Conservation (phyloP, 2,329 filamentous ascomycete genomes). For the Pestalotiopsis sp. region DNA sequence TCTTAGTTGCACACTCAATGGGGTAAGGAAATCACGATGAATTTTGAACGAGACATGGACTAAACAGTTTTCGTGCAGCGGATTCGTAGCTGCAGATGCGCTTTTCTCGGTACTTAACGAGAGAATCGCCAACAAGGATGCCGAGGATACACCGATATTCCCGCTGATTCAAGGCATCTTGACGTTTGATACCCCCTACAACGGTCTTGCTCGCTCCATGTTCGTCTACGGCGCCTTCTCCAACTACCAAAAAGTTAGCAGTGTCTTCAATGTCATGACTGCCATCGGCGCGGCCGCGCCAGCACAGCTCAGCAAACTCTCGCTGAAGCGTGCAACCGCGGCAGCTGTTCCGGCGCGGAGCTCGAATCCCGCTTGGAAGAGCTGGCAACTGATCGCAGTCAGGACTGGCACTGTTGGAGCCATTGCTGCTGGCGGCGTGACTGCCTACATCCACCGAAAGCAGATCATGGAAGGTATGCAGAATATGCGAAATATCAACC, state of each 20-base stretch:
- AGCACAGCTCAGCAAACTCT: slow-evolving; percentile 42
- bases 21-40: slow-evolving; percentile 45
- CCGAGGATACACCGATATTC: slow-evolving; percentile 60
- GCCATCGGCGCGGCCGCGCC: slow-evolving; percentile 53
- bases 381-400: slow-evolving; percentile 70
- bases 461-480: slow-evolving; percentile 58
- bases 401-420: slow-evolving; percentile 81
- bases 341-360: slow-evolving; percentile 23
- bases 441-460: slow-evolving; percentile 78
- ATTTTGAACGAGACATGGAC: no score
- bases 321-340: slow-evolving; percentile 27
- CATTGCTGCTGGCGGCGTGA: slow-evolving; percentile 78
- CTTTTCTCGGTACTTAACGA: slow-evolving; percentile 74
- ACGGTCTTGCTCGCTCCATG: slow-evolving; percentile 64
- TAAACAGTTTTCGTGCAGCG: slow-evolving; percentile 54
- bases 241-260: slow-evolving; percentile 60
- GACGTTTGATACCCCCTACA: slow-evolving; percentile 84
- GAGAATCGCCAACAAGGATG: slow-evolving; percentile 45
- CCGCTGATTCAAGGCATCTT: slow-evolving; percentile 80
- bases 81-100: slow-evolving; percentile 82
- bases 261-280: slow-evolving; percentile 60
- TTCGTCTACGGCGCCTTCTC: slow-evolving; percentile 64
- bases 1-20: slow-evolving; percentile 85
- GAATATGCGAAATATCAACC: slow-evolving; percentile 49
- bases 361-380: slow-evolving; percentile 48